phyloP scores from a whole-genome alignment of 73 alveolate genomes.

The Stentor roeselii region DNA sequence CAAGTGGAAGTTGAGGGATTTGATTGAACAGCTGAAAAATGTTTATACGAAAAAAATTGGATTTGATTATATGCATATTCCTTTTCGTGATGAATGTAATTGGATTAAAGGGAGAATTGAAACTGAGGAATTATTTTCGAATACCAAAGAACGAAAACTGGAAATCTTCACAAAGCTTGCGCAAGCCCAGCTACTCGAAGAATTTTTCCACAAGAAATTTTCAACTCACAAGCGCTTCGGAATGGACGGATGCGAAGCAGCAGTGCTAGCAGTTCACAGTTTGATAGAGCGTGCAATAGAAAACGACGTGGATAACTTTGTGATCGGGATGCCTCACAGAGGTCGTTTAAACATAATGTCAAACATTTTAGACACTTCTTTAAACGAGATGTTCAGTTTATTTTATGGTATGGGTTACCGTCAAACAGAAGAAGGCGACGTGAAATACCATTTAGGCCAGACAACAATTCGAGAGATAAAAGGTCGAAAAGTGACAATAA shows the following conservation, averaged over 20 bases:
- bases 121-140: constrained; percentile 48
- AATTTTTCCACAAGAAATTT: constrained; percentile 74
- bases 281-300: constrained; percentile 75
- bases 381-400: constrained; percentile 63
- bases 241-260: constrained; percentile 83
- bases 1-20: constrained; percentile 72
- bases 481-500: constrained; percentile 40
- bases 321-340: constrained; percentile 97
- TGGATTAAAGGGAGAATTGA: constrained; percentile 80
- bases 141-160: constrained; percentile 51
- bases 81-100: constrained; percentile 68
- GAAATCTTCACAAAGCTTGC: constrained; percentile 56
- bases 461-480: constrained; percentile 55
- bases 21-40: constrained; percentile 55
- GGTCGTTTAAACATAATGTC: constrained; percentile 93
- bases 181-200: constrained; percentile 67
- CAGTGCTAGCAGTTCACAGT: constrained; percentile 57
- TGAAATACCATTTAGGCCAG: constrained; percentile 72
- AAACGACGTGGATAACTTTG: constrained; percentile 71
- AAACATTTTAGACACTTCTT: constrained; percentile 75
- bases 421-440: constrained; percentile 63
- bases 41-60: constrained; percentile 78
- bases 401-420: constrained; percentile 40
- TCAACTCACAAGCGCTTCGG: constrained; percentile 92
- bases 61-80: constrained; percentile 82